phyloP scores from a whole-genome alignment of 2,329 filamentous ascomycete genomes.

The Kalmusia sp. region DNA sequence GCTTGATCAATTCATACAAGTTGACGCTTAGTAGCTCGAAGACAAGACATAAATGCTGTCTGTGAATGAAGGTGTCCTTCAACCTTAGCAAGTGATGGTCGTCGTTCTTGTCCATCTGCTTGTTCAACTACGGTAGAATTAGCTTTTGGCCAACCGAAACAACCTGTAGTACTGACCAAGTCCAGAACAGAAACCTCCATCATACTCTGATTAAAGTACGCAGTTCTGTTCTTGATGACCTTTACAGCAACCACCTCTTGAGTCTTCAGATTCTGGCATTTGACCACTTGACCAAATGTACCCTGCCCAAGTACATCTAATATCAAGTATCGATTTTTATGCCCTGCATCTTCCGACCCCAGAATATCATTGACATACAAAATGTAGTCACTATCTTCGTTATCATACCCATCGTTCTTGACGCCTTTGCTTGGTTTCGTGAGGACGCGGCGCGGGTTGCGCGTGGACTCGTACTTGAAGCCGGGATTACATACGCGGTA shows the following conservation, averaged over 20 bases:
- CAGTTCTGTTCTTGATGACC: conserved; percentile 98
- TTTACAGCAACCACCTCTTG: conserved; percentile 99
- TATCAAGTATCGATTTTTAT: conserved; percentile 99
- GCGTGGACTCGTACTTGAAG: conserved; percentile 98
- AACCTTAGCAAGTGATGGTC: conserved; percentile 94
- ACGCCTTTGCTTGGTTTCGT: conserved; percentile 98
- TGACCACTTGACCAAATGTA: conserved; percentile 98
- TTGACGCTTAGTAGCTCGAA: conserved; percentile 98
- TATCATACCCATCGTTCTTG: conserved; percentile 99
- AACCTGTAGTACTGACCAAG: conserved; percentile 65
- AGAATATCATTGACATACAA: conserved; percentile 99
- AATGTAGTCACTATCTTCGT: conserved; percentile 99
- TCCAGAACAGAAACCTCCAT: conserved; percentile 99
- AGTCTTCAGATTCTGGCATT: conserved; percentile 97
- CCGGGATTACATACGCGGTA: conserved; percentile 98
- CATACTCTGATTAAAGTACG: conserved; percentile 99
- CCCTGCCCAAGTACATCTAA: conserved; percentile 96
- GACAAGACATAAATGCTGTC: conserved; percentile 94
- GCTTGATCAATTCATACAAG: conserved; percentile 97
- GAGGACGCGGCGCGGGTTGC: conserved; percentile 92
- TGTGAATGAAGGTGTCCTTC: conserved; percentile 98
- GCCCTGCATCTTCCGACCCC: conserved; percentile 95
- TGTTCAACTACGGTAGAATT: conserved; percentile 75
- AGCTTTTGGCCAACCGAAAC: conserved; percentile 19
- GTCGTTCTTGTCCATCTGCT: conserved; percentile 98